Conservation (phyloP, 129 eudicot genomes). For the Scalesia atractyloides region DNA sequence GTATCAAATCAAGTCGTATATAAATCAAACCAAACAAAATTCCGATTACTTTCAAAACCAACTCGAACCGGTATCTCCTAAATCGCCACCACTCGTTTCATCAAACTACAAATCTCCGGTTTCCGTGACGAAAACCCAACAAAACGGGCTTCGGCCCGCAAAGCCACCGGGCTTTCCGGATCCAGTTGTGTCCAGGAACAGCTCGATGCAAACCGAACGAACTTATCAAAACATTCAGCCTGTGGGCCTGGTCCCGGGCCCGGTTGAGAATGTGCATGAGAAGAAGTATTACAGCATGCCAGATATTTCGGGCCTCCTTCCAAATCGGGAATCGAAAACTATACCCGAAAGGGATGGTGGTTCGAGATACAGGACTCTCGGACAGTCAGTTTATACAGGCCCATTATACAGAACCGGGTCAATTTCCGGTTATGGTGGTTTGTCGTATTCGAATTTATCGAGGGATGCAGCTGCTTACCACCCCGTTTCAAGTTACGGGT, state of each 20-base stretch:
- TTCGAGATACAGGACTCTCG: conserved; percentile 38
- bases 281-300: conserved; percentile 95
- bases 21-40: conserved; percentile 46
- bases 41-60: conserved; percentile 25
- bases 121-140: conserved; percentile 50
- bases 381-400: conserved; percentile 43
- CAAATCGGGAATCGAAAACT: conserved; percentile 43
- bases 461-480: conserved; percentile 60
- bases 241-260: not conserved
- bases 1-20: conserved; percentile 56
- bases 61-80: conserved; percentile 43
- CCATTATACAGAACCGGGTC: conserved; percentile 49
- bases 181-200: conserved; percentile 67
- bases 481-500: conserved; percentile 33
- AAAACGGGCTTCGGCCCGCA: conserved; percentile 49
- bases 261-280: conserved; percentile 45
- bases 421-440: conserved; percentile 35
- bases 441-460: conserved; percentile 37
- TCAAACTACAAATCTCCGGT: conserved; percentile 52
- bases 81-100: conserved; percentile 51
- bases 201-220: conserved; percentile 60
- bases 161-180: conserved; percentile 90
- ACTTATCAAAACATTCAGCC: conserved; percentile 34
- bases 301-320: conserved; percentile 74
- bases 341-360: conserved; percentile 27